Evolutionary conservation across 371 early-diverging fungal species (phyloP), one percentile per base, ranked within the genome.

Genomic region (Dinochytrium kinnereticum): DNA sequence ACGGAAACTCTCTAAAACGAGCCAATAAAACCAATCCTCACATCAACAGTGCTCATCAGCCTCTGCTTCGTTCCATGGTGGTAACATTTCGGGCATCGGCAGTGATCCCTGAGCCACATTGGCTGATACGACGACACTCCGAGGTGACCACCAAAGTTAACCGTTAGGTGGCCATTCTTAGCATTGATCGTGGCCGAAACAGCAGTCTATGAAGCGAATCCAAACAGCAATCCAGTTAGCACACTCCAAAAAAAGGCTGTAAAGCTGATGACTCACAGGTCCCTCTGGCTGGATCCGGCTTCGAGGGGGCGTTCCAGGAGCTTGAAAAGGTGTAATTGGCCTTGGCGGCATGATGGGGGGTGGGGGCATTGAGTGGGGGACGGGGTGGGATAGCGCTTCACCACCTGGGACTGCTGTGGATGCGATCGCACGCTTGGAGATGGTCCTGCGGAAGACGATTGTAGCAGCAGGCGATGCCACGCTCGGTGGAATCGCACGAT

Each of bases 41-140:
- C 80, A 31, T 71, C 38, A 44, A 88, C 87, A 0, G 94, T 93
- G 73, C 93, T 88, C 15, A 94, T 79, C 3, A 93, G 85, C 2
- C 96, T 81, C 79, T 96, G 95, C 61, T 91, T 91, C 0, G 96
- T 94, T 5, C 87, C 78, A 0, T 88, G 78, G 72, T 95, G 95
- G 73, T 89, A 92, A 76, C 96, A 96, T 59, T 88, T 71, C 13
- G 87, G 82, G 59, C 96, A 96, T 40, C 84, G 86, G 79, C 96
- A 96, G 78, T 95, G 95, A 76, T 96, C 95, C 3, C 96, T 81
- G 21, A 96, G 84, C 96, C 96, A 96, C 66, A 94, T 87, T 49
- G 76, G 67, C 64, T 85, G 80, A 66, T 15, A 61, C 26, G 61
- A 61, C 36, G 61, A 61, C 36, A 17, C 7, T 13, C 61, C 61